Conservation (phyloP, 768 basidiomycete genomes). For the Russula vinacea region DNA sequence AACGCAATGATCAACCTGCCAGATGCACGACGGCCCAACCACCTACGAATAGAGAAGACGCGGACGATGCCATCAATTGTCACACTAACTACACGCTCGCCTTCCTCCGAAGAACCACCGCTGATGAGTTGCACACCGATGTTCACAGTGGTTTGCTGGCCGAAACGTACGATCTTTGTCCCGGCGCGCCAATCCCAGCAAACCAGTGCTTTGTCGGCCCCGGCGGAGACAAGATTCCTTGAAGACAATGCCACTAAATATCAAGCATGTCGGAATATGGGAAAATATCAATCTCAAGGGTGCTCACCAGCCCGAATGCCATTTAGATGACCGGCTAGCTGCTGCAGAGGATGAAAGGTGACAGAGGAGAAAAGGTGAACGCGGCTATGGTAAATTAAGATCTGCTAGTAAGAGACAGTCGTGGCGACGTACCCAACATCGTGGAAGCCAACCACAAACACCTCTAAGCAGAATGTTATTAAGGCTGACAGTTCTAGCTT, state of each 20-base stretch:
- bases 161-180: slow-evolving; percentile 84
- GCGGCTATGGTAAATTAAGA: slow-evolving; percentile 46
- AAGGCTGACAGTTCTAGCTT: neutral
- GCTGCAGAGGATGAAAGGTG: slow-evolving; percentile 79
- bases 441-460: slow-evolving; percentile 90
- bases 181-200: slow-evolving; percentile 91
- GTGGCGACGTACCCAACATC: slow-evolving; percentile 68
- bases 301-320: slow-evolving; percentile 65
- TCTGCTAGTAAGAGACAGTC: neutral
- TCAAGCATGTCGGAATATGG: neutral
- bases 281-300: neutral
- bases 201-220: slow-evolving; percentile 68
- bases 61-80: slow-evolving; percentile 91
- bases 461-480: slow-evolving; percentile 47
- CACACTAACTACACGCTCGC: slow-evolving; percentile 83
- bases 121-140: slow-evolving; percentile 85
- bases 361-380: slow-evolving; percentile 86
- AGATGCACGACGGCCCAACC: neutral
- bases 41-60: slow-evolving; percentile 86
- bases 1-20: slow-evolving; percentile 4
- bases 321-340: slow-evolving; percentile 81
- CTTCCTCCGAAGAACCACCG: slow-evolving; percentile 47
- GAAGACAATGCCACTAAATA: slow-evolving; percentile 71
- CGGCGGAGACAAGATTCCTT: slow-evolving; percentile 83
- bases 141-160: slow-evolving; percentile 89